Evolutionary conservation across 345 rosid genomes (phyloP).

Genomic region (thale cress (Arabidopsis thaliana)): DNA sequence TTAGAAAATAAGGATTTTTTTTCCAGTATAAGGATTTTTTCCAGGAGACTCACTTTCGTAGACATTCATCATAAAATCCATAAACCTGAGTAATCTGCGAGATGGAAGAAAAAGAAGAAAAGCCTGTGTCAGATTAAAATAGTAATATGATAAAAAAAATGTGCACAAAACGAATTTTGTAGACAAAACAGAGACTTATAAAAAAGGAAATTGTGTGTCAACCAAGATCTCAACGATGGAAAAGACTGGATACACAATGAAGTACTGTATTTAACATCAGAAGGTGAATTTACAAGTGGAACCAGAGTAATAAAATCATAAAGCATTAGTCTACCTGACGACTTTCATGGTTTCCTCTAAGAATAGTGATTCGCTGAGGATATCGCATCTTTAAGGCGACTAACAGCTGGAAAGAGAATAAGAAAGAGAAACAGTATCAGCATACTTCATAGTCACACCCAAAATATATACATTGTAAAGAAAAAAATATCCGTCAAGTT

Average conservation of each 20-base stretch:
- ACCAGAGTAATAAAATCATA: slow-evolving; percentile 3
- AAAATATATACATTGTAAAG: neutral
- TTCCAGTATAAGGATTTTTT: neutral
- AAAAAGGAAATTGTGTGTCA: slow-evolving; percentile 9
- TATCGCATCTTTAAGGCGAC: slow-evolving; percentile 90
- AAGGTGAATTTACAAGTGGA: slow-evolving; percentile 15
- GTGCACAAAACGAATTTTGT: neutral
- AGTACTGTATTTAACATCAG: slow-evolving; percentile 8
- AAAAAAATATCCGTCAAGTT: slow-evolving; percentile 1
- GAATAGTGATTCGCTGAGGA: slow-evolving; percentile 89
- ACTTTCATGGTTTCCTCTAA: slow-evolving; percentile 97
- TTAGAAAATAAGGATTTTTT: slow-evolving; percentile 3
- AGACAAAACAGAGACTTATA: slow-evolving; percentile 9
- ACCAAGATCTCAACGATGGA: slow-evolving; percentile 1
- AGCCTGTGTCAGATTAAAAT: slow-evolving; percentile 22
- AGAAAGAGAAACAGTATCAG: neutral
- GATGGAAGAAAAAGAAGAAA: slow-evolving; percentile 23
- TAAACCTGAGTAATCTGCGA: slow-evolving; percentile 97
- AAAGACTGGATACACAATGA: neutral
- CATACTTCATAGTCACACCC: slow-evolving; percentile 18
- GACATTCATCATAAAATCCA: slow-evolving; percentile 99
- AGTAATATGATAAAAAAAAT: neutral
- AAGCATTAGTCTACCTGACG: slow-evolving; percentile 70
- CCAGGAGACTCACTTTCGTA: slow-evolving; percentile 82
- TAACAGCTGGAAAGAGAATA: slow-evolving; percentile 61